These are phyloP conservation scores for Microstegium vimineum DNA, from an alignment of 176 grass and related monocot genomes.

Conservation along the genomic window DNA sequence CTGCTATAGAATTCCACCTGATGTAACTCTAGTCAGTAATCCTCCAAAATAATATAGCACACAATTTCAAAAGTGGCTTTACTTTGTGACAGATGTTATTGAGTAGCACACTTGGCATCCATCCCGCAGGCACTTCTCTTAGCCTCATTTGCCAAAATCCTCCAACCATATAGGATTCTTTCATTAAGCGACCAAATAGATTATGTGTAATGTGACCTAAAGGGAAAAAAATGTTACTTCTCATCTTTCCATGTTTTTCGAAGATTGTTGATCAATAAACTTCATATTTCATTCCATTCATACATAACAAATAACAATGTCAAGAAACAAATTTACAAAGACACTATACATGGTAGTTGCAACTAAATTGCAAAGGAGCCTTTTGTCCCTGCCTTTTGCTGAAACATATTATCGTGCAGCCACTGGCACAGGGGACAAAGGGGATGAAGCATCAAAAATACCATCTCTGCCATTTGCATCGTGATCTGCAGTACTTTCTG, in stretches of 20 bases:
- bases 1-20: not conserved
- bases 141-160: not conserved
- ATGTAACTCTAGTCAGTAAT: not conserved
- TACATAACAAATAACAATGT: not conserved
- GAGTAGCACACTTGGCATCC: not conserved
- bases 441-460: conserved; percentile 41
- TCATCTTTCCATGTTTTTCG: not conserved
- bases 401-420: conserved; percentile 26
- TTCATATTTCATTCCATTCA: not conserved
- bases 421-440: conserved; percentile 31
- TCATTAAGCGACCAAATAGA: not conserved
- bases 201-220: not conserved
- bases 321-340: conserved; percentile 20
- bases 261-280: not conserved
- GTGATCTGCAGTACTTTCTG: conserved; percentile 35
- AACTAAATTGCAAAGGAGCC: not conserved
- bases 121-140: not conserved
- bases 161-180: not conserved
- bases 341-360: not conserved
- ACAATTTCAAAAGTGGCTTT: not conserved
- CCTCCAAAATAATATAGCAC: not conserved
- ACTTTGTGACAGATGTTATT: not conserved
- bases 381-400: not conserved
- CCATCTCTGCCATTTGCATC: conserved; percentile 40
- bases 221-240: not conserved